Evolutionary conservation across 2,329 filamentous ascomycete species (phyloP).

Genomic region (Blastomyces parvus): DNA sequence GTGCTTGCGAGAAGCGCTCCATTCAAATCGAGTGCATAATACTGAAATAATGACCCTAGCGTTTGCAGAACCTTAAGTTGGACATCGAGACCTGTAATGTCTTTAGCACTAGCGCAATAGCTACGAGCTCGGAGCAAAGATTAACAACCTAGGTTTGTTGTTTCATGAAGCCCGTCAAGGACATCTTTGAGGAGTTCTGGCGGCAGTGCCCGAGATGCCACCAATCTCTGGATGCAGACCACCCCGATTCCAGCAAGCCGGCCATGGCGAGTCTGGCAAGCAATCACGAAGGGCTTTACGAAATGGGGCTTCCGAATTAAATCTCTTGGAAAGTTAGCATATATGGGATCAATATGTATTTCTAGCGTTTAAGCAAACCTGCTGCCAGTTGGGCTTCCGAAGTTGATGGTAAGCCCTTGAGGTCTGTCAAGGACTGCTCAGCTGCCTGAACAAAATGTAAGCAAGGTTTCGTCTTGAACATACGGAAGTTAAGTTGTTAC

Average conservation of each 20-base stretch:
- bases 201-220: slow-evolving; percentile 71
- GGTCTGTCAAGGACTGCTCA: slow-evolving; percentile 83
- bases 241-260: slow-evolving; percentile 85
- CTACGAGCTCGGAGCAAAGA: not conserved
- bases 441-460: slow-evolving; percentile 54
- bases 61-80: slow-evolving; percentile 94
- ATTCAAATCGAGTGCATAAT: slow-evolving; percentile 72
- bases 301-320: slow-evolving; percentile 73
- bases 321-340: slow-evolving; percentile 48
- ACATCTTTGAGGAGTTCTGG: slow-evolving; percentile 73
- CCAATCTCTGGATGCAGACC: slow-evolving; percentile 78
- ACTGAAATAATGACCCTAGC: slow-evolving; percentile 77
- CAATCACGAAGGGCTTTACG: slow-evolving; percentile 86
- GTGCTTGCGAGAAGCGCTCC: slow-evolving; percentile 72
- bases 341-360: slow-evolving; percentile 9
- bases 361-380: slow-evolving; percentile 39
- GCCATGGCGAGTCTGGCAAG: slow-evolving; percentile 79
- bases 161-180: slow-evolving; percentile 77
- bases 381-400: slow-evolving; percentile 68
- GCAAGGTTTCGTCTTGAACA: slow-evolving; percentile 6
- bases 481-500: slow-evolving; percentile 22
- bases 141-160: slow-evolving; percentile 56
- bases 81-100: slow-evolving; percentile 58
- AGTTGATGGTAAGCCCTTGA: slow-evolving; percentile 64
- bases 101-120: slow-evolving; percentile 18